Base-by-base conservation (phyloP, 208 protist species). In the Wallacemonas collosoma region DNA sequence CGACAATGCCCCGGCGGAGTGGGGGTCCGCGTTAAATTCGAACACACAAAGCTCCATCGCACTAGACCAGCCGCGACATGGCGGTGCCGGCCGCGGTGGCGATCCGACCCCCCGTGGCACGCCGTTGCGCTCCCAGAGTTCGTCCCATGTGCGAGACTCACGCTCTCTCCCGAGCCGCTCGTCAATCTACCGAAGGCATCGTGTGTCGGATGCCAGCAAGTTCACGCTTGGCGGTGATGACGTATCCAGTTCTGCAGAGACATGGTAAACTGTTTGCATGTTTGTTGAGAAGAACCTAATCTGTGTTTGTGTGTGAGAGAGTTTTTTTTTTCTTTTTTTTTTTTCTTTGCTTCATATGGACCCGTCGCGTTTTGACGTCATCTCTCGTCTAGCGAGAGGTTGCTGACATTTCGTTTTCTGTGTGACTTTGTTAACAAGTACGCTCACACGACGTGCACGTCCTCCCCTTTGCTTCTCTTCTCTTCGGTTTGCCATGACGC, bases 121-220 rank as follows among this genome's bases (percentile, higher is more conserved):
- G 26, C 26, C 17, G 6, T 6, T 57, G 53, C 11, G 53, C 53
- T 50, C 53, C 5, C 14, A 6, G 9, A 57, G 53, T n/a, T n/a
- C 44, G 57, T 63, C 39, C 5, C 38, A 8, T 5, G 9, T n/a
- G 36, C 7, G 17, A 15, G 39, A 4, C 3, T 48, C 8, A 8
- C 60, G 36, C 40, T 65, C 60, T 6, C 6, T 26, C 3, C 60
- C 6, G n/a, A 51, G 41, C 26, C 60, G 26, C 41, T 65, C 38
- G 5, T 4, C 1, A 5, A 44, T 26, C 3, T 14, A 7, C 26
- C 41, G 60, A 45, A 0, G 3, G 14, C 41, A 12, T 45, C 60
- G 60, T 9, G 60, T 65, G 0, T 65, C 60, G n/a, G 60, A 50
- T 39, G 60, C 60, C 11, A 65, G 60, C 60, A 65, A 65, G 41